Percentiles rank a stretch among this genome's conserved stretches.
These are phyloP conservation scores for Fraxinus americana DNA, from an alignment of 257 asterid genomes.

Conservation along the genomic window DNA sequence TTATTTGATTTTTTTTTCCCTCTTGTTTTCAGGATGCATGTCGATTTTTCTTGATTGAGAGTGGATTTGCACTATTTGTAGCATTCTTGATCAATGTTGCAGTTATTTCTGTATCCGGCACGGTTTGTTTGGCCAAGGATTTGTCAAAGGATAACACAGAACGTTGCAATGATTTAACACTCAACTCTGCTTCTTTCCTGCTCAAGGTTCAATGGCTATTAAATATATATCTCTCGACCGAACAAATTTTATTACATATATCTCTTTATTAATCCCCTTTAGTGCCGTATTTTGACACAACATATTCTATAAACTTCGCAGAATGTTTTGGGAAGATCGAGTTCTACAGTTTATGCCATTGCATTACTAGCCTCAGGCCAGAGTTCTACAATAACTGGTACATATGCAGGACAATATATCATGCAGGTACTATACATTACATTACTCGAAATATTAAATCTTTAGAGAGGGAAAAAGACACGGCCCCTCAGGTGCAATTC, in stretches of 20 bases:
- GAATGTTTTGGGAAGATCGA: slow-evolving; percentile 87
- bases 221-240: not conserved
- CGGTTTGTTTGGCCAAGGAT: slow-evolving; percentile 59
- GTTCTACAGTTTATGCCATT: slow-evolving; percentile 75
- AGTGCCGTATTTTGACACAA: too few relatives aligned
- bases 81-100: slow-evolving; percentile 81
- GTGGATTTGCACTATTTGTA: slow-evolving; percentile 75
- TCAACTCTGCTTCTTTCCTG: slow-evolving; percentile 85
- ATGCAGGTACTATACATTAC: slow-evolving; percentile 66
- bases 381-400: slow-evolving; percentile 90
- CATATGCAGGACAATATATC: slow-evolving; percentile 92
- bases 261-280: not conserved
- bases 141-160: slow-evolving; percentile 36
- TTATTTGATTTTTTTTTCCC: not conserved
- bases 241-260: too few relatives aligned
- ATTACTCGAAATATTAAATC: not conserved
- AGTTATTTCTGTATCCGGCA: slow-evolving; percentile 71
- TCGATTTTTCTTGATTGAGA: slow-evolving; percentile 75
- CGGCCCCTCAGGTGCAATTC: not conserved
- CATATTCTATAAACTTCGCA: slow-evolving; percentile 14
- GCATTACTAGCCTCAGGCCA: slow-evolving; percentile 94
- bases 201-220: slow-evolving; percentile 56
- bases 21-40: slow-evolving; percentile 72
- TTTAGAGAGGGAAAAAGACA: too few relatives aligned
- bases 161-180: slow-evolving; percentile 65